Conservation (phyloP, 1,284 basidiomycete genomes). For the Naganishia liquefaciens region DNA sequence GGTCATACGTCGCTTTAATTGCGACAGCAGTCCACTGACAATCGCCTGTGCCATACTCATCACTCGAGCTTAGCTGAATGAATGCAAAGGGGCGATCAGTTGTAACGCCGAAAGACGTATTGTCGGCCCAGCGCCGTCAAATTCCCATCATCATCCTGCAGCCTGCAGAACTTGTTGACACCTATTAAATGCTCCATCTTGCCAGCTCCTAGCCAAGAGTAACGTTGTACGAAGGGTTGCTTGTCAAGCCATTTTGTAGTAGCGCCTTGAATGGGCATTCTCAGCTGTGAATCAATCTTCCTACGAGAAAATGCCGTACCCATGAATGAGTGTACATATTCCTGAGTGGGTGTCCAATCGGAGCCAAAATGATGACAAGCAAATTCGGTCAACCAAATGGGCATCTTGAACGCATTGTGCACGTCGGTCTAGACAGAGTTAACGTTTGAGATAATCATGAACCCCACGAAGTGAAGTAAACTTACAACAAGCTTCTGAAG, state of each 20-base stretch:
- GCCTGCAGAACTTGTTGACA: conserved; percentile 24
- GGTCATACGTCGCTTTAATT: no score
- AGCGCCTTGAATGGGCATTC: background rate
- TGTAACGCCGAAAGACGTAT: conserved; percentile 22
- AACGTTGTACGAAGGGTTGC: conserved; percentile 19
- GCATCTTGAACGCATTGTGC: background rate
- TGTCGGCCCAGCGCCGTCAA: conserved; percentile 28
- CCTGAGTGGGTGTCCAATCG: conserved; percentile 3
- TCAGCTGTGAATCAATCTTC: background rate
- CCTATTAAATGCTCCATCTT: background rate
- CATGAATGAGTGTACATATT: conserved; percentile 32
- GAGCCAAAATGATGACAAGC: conserved; percentile 26
- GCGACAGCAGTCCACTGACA: no score
- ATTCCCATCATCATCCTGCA: conserved; percentile 27
- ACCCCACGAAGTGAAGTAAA: background rate
- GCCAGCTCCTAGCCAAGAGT: conserved; percentile 32
- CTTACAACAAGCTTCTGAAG: conserved; percentile 24
- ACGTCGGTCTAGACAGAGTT: background rate
- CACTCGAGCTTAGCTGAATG: no score
- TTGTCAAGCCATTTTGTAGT: conserved; percentile 24
- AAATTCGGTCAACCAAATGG: conserved; percentile 17
- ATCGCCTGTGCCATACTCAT: no score
- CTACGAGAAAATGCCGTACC: conserved; percentile 2
- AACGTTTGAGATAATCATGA: background rate
- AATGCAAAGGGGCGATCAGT: no score